Percentiles rank a stretch among this genome's conserved stretches.
These are phyloP conservation scores for Inga leiocalycina DNA, from an alignment of 306 rosid species.

Conservation along the genomic window DNA sequence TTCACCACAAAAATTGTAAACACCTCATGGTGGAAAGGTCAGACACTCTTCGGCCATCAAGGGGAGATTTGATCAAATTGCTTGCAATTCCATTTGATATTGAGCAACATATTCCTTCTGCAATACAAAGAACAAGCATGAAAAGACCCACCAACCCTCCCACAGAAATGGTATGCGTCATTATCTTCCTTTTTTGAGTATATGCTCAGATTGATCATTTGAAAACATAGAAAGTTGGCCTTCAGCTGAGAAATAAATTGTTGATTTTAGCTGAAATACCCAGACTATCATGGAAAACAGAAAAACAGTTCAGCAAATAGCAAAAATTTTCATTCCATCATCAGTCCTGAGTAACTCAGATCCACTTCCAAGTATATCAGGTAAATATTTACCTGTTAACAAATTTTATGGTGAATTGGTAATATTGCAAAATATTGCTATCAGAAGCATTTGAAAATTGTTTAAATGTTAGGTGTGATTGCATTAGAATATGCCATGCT, in stretches of 20 bases:
- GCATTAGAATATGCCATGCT: neutral
- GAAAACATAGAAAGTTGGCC: slow-evolving; percentile 7
- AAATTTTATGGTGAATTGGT: neutral
- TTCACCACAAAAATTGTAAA: slow-evolving; percentile 24
- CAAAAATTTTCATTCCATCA: neutral
- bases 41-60: slow-evolving; percentile 57
- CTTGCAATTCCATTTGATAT: slow-evolving; percentile 51
- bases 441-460: neutral
- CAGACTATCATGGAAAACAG: neutral
- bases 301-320: neutral
- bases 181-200: neutral
- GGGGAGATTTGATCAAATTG: slow-evolving; percentile 54
- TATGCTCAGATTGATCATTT: neutral
- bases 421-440: neutral
- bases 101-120: slow-evolving; percentile 70
- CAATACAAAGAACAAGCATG: slow-evolving; percentile 42
- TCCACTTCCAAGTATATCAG: neutral
- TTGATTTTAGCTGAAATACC: neutral
- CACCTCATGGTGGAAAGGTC: slow-evolving; percentile 59
- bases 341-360: neutral
- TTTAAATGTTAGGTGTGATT: neutral
- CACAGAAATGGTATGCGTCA: slow-evolving; percentile 7
- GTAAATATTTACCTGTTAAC: neutral
- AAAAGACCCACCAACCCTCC: slow-evolving; percentile 30
- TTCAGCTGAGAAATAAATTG: neutral